Conservation (phyloP, 2,329 filamentous ascomycete species). For the Amphichorda felina region DNA sequence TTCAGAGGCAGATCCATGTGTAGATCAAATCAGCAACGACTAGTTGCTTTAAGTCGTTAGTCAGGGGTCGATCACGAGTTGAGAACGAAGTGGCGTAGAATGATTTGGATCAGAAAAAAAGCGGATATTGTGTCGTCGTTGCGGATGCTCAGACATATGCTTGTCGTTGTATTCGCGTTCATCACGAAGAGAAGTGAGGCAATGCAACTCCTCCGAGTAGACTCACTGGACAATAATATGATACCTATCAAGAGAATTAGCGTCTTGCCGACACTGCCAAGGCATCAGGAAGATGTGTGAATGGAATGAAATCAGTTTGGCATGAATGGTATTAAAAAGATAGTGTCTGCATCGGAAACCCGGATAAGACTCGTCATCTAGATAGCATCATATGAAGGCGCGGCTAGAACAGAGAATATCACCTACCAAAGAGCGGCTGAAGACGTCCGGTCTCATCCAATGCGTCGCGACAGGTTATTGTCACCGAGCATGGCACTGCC, state of each 20-base stretch:
- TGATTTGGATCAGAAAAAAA: conserved; percentile 16
- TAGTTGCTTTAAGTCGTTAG: neutral
- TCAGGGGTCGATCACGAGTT: neutral
- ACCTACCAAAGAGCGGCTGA: conserved; percentile 4
- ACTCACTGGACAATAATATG: conserved; percentile 11
- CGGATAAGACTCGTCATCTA: conserved; percentile 75
- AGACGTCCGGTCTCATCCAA: no score
- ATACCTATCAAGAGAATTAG: neutral
- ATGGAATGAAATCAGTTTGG: conserved; percentile 36
- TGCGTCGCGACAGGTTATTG: no score
- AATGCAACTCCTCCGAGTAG: conserved; percentile 2
- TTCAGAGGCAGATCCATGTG: no score
- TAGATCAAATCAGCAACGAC: neutral
- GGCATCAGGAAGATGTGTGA: conserved; percentile 3
- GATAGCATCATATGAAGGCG: conserved; percentile 24
- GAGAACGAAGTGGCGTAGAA: conserved; percentile 1
- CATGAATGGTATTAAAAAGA: conserved; percentile 64
- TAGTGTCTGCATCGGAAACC: conserved; percentile 60
- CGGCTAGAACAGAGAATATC: conserved; percentile 6
- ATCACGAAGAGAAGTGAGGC: conserved; percentile 44
- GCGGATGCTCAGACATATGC: conserved; percentile 85
- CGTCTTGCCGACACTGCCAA: conserved; percentile 5
- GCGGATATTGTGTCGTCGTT: conserved; percentile 25
- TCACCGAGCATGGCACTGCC: neutral
- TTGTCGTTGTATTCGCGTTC: conserved; percentile 84